Base-by-base conservation (phyloP, 2,329 filamentous ascomycete genomes). In the Fusarium praegraminearum region DNA sequence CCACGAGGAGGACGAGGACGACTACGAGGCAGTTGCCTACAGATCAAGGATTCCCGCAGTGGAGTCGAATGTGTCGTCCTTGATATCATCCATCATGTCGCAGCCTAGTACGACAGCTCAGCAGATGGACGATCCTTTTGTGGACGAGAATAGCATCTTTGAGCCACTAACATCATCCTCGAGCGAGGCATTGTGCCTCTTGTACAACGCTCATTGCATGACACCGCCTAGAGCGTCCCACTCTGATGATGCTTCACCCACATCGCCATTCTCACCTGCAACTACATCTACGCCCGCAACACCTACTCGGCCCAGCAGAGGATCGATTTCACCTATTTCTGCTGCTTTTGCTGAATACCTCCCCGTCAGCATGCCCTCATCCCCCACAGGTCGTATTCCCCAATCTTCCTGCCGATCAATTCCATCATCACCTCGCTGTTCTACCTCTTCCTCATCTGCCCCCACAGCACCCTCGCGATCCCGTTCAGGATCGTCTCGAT, bases 1-100 rank as follows among this genome's bases (percentile, higher is more conserved):
- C 74, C 79, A 77, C 60, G 83, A 83, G 59, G 76, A 83, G 28
- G 44, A 46, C 56, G 79, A 83, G 62, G 78, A 81, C 50, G 79
- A 78, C 24, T 77, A 76, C 53, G 71, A 76, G 53, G 76, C 71
- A 47, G 64, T 60, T 33, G 26, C 53, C 47, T 60, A 44, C 62
- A 47, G 43, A 56, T 57, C 44, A 52, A 62, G 24, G 36, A 59
- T 69, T 43, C 55, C 63, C 62, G 44, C 45, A 32, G 53, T 70
- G 52, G 44, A 60, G 53, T 67, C 56, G n/a, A 53, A 57, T 35
- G 53, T 63, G 35, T 66, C 70, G 41, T 71, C 62, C 49, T 36
- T 71, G 51, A 59, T 53, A 53, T 60, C 66, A 35, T 70, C 67
- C 40, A 54, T 54, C 20, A 62, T 70, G 53, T 58, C 67, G 53